phyloP scores from a whole-genome alignment of 1,139 yeast genomes.

The Groenewaldozyma sp. region DNA sequence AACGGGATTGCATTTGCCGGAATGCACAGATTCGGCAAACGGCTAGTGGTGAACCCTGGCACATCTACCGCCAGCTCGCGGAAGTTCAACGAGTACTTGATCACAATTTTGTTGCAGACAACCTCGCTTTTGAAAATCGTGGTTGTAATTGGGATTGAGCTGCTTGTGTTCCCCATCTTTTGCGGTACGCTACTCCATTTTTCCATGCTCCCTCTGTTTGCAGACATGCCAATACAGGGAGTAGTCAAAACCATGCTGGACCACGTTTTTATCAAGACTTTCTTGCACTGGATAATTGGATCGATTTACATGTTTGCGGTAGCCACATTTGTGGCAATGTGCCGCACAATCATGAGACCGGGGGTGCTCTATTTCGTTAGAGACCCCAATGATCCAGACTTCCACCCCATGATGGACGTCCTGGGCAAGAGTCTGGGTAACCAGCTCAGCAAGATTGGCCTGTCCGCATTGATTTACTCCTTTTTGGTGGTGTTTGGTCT shows the following conservation, averaged over 20 bases:
- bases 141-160: slow-evolving; percentile 64
- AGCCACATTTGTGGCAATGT: slow-evolving; percentile 81
- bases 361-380: slow-evolving; percentile 88
- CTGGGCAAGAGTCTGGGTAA: slow-evolving; percentile 62
- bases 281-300: slow-evolving; percentile 63
- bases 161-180: slow-evolving; percentile 72
- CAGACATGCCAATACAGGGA: slow-evolving; percentile 13
- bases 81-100: not conserved
- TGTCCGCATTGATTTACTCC: slow-evolving; percentile 72
- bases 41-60: not conserved
- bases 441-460: slow-evolving; percentile 63
- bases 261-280: slow-evolving; percentile 21
- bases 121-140: slow-evolving; percentile 65
- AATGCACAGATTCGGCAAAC: not conserved
- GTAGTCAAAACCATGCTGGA: slow-evolving; percentile 13
- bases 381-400: slow-evolving; percentile 90
- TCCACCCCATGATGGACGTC: slow-evolving; percentile 83
- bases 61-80: not conserved
- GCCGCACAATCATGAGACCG: slow-evolving; percentile 67
- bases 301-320: slow-evolving; percentile 80
- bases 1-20: not conserved
- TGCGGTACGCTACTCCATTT: slow-evolving; percentile 76
- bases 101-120: slow-evolving; percentile 24
- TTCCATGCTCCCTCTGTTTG: slow-evolving; percentile 37
- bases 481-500: slow-evolving; percentile 65